Evolutionary conservation across 1,139 yeast genomes (phyloP).

Genomic region (Lodderomyces metapsilosis): DNA sequence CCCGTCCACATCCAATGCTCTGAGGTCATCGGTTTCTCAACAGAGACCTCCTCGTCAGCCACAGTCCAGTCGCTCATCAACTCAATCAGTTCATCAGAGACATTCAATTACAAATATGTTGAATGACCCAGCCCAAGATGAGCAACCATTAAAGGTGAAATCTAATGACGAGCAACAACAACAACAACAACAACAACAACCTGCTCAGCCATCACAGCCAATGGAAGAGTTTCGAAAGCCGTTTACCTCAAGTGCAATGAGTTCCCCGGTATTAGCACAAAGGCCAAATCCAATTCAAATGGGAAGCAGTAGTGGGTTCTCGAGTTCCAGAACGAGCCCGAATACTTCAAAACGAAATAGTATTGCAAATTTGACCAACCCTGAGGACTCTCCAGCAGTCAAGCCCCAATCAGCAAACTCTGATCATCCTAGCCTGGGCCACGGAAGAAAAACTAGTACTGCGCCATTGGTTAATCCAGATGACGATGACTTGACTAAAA

Average conservation of each 20-base stretch:
- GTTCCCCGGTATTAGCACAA: conserved; percentile 7
- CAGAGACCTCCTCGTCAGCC: conserved; percentile 2
- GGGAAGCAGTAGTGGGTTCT: conserved; percentile 6
- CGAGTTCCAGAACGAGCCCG: conserved; percentile 10
- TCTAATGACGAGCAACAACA: not conserved
- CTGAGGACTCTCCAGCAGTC: conserved; percentile 1
- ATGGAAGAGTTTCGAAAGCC: conserved; percentile 12
- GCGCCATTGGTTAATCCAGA: conserved; percentile 6
- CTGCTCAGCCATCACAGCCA: too few relatives aligned
- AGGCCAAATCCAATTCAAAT: conserved; percentile 5
- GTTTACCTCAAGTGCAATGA: conserved; percentile 6
- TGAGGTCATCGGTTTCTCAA: conserved; percentile 2
- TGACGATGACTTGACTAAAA: conserved; percentile 22
- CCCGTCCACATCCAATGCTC: conserved; percentile 3
- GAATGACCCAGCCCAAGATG: conserved; percentile 20
- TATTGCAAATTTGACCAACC: conserved; percentile 38
- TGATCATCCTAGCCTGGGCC: not conserved
- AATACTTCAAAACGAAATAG: conserved; percentile 32
- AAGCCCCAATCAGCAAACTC: conserved; percentile 1
- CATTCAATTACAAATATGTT: conserved; percentile 31
- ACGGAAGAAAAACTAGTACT: not conserved
- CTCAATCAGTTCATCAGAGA: conserved; percentile 20
- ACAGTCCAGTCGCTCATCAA: conserved; percentile 4
- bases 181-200: conserved; percentile 2
- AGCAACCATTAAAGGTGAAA: conserved; percentile 8